These are phyloP conservation scores for Gyromitra esculenta DNA, from an alignment of 2,329 filamentous ascomycete species.

Conservation along the genomic window DNA sequence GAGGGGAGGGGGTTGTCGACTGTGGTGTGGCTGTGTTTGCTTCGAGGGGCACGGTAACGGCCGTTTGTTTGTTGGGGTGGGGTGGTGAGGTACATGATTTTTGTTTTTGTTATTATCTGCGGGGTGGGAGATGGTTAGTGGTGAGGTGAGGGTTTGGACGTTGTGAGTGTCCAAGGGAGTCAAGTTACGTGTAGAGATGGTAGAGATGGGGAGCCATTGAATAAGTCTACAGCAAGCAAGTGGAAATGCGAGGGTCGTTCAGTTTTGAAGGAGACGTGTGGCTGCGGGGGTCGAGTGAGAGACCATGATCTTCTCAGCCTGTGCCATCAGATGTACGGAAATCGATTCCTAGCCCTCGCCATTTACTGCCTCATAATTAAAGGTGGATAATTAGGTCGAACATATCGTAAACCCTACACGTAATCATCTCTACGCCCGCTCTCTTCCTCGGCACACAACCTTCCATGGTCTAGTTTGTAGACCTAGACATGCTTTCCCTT, in stretches of 20 bases:
- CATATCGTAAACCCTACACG: no score
- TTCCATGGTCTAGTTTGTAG: neutral
- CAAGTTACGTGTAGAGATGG: no score
- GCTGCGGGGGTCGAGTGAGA: neutral
- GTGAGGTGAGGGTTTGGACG: neutral
- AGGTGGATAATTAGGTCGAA: no score
- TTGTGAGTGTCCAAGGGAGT: neutral
- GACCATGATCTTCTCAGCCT: neutral
- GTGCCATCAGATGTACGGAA: neutral
- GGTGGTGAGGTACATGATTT: neutral
- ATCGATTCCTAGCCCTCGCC: no score
- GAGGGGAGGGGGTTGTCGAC: neutral
- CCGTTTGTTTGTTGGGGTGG: neutral
- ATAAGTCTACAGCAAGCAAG: no score
- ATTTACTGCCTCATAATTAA: no score
- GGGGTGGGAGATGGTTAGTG: no score
- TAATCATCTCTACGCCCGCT: no score
- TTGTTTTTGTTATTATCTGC: neutral
- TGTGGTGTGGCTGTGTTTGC: neutral
- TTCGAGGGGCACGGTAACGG: constrained; percentile 7
- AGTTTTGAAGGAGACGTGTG: neutral
- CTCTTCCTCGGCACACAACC: no score
- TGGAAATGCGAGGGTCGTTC: no score
- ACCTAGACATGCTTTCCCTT: neutral
- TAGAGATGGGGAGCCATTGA: no score